These are phyloP conservation scores for Suhomyces bolitotheri DNA, from an alignment of 1,139 yeast genomes.

Conservation along the genomic window DNA sequence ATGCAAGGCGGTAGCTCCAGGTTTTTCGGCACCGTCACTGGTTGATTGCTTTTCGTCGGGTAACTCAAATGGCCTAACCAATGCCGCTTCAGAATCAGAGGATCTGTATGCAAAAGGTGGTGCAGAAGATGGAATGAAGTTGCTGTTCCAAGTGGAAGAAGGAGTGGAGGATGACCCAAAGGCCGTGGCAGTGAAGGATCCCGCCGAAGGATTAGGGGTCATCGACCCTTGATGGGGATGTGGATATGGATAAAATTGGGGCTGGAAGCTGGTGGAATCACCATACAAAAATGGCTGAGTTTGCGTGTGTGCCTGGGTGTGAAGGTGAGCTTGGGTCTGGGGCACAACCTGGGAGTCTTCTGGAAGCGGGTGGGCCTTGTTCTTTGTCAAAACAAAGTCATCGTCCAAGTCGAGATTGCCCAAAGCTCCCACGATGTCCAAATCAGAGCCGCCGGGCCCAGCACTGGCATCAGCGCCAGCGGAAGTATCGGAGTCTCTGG, in stretches of 20 bases:
- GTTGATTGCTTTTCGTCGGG: slow-evolving; percentile 19
- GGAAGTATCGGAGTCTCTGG: slow-evolving; percentile 1
- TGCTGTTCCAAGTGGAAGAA: slow-evolving; percentile 32
- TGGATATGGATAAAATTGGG: slow-evolving; percentile 21
- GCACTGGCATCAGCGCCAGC: slow-evolving; percentile 2
- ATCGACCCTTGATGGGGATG: slow-evolving; percentile 28
- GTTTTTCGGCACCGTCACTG: slow-evolving; percentile 2
- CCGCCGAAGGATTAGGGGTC: slow-evolving; percentile 36
- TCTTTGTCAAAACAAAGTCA: slow-evolving; percentile 21
- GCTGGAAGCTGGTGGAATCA: slow-evolving; percentile 13
- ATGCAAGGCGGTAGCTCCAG: slow-evolving; percentile 15
- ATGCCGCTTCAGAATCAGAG: slow-evolving; percentile 16
- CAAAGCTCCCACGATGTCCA: slow-evolving; percentile 47
- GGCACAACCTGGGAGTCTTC: no score
- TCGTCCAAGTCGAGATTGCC: slow-evolving; percentile 43
- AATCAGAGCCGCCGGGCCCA: slow-evolving; percentile 14
- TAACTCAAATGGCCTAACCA: slow-evolving; percentile 37
- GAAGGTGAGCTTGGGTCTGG: neutral
- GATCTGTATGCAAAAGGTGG: slow-evolving; percentile 34
- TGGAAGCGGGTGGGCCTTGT: neutral
- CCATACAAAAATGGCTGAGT: slow-evolving; percentile 12
- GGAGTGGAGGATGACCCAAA: slow-evolving; percentile 23
- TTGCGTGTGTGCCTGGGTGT: no score
- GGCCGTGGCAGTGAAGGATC: slow-evolving; percentile 18
- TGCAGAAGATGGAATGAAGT: slow-evolving; percentile 36